Evolutionary conservation across 1,139 yeast genomes (phyloP), one percentile per base, ranked within the genome.

Genomic region (Taphrina wiesneri): DNA sequence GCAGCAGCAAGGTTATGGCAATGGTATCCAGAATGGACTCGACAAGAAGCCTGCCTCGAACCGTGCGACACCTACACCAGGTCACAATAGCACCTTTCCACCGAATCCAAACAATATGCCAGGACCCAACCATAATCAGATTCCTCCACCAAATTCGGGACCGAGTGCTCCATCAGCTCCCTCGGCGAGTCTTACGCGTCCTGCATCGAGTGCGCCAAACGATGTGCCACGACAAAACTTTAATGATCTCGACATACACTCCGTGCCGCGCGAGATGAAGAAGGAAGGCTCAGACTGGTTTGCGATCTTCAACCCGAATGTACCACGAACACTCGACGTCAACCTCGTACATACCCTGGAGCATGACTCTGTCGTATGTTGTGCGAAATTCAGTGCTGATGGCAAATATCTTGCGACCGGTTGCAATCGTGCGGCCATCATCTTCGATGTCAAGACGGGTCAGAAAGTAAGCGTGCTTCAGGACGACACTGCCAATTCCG

Each of bases 331-430:
- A 59, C 83, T 90, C 70, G 98, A 92, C 74, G 93, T 92, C 63
- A 96, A 91, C 62, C 81, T 92, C 72, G 89, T 92, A 72, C 96
- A 90, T 75, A 88, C 96, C 13, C 83, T 92, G 72, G 96, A 90
- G 75, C 98, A 93, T 78, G 84, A 91, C 23, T 88, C 96, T 1
- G 98, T 92, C 54, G 98, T 92, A 66, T 93, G 99, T 79, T 93
- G 99, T 78, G 98, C 93, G 67, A 83, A 96, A 70, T 93, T 93
- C 80, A 87, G 93, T 70, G 86, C 86, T 72, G 96, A 91, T 76
- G 98, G 98, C 70, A 89, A 90, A 77, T 90, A 84, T 75, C 83
- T 93, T 73, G 99, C 99, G 26, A 93, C 99, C 26, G 99, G 99
- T 54, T 92, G 98, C 80, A 93, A 93, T 79, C 90, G 93, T 75